Base-by-base conservation (phyloP, 805 yeast genomes). In the Suhomyces canberraensis region DNA sequence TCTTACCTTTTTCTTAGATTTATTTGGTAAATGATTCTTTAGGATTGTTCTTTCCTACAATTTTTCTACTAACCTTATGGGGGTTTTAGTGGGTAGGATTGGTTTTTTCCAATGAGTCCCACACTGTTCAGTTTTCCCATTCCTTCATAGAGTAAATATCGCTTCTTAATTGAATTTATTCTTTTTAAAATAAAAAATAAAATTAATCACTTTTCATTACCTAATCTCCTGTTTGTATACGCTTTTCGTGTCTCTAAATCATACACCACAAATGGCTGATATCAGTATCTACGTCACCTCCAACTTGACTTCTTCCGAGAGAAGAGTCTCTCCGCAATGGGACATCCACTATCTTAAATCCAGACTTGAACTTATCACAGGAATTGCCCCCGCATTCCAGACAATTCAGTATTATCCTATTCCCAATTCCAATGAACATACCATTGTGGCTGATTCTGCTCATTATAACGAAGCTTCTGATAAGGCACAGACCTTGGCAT, bases 281-380 rank as follows among this genome's bases (percentile, higher is more conserved):
- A 63, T 83, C 32, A 68, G 64, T 13, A 65, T 83, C 3, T 73
- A 73, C 46, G 64, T 84, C 22, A 79, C 87, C 1, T 82, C 93
- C 2, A 70, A 69, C 16, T 61, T 80, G 47, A 82, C 85, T 1
- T 75, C 84, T 7, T 79, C 93, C 2, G 90, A 84, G 51, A 61
- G 90, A 36, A 61, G 84, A 28, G 60, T 87, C 19, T 75, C 83
- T 0, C 73, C 78, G 0, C 69, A 66, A 25, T 84, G 91, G 90
- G 56, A 76, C 0, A 37, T 84, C 11, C 58, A 56, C 5, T 61
- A 75, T 42, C 68, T 86, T 34, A 74, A 77, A 44, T 45, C 58
- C 26, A 70, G 75, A 39, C 56, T 87, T 8, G 93, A 84, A 48
- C 69, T 66, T 24, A 76, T 85, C 42, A 84, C 95, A 0, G 96